Evolutionary conservation across 495 filamentous ascomycete genomes (phyloP).

Genomic region (Talaromyces borbonicus): DNA sequence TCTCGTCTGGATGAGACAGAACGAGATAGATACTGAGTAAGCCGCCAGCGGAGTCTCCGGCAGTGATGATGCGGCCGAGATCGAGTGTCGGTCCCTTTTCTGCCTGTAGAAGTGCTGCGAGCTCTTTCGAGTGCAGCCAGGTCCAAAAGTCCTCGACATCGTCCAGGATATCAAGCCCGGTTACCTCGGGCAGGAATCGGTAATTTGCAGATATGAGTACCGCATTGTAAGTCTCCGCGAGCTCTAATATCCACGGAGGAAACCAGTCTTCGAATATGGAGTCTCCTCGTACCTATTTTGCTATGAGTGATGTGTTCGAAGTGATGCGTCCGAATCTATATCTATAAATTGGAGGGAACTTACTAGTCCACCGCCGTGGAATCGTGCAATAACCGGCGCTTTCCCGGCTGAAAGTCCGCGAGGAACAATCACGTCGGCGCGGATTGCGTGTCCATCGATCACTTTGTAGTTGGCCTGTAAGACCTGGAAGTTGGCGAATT

Average conservation of each 20-base stretch:
- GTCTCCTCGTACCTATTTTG: constrained; percentile 23
- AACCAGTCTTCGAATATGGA: constrained; percentile 22
- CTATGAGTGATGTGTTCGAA: no score
- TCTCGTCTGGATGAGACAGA: constrained; percentile 16
- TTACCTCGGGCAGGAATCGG: constrained; percentile 42
- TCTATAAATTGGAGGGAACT: background rate
- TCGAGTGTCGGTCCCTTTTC: constrained; percentile 17
- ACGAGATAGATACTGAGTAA: constrained; percentile 20
- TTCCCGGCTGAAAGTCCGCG: constrained; percentile 11
- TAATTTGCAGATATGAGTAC: constrained; percentile 39
- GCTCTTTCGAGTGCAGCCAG: constrained; percentile 27
- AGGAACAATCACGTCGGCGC: constrained; percentile 25
- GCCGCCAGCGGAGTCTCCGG: constrained; percentile 29
- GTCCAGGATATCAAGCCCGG: constrained; percentile 33
- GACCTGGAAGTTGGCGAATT: constrained; percentile 20
- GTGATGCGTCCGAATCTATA: background rate
- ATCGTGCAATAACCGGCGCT: constrained; percentile 21
- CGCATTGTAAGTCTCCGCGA: constrained; percentile 22
- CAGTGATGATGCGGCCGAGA: constrained; percentile 16
- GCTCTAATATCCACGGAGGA: constrained; percentile 22
- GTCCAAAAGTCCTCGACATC: constrained; percentile 43
- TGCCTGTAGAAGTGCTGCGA: constrained; percentile 11
- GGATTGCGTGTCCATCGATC: constrained; percentile 21
- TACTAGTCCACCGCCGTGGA: constrained; percentile 30
- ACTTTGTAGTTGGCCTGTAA: constrained; percentile 24